Percentiles rank a stretch among this genome's conserved stretches.
Conservation (phyloP, 257 asterid genomes). For the Linaria vulgaris region DNA sequence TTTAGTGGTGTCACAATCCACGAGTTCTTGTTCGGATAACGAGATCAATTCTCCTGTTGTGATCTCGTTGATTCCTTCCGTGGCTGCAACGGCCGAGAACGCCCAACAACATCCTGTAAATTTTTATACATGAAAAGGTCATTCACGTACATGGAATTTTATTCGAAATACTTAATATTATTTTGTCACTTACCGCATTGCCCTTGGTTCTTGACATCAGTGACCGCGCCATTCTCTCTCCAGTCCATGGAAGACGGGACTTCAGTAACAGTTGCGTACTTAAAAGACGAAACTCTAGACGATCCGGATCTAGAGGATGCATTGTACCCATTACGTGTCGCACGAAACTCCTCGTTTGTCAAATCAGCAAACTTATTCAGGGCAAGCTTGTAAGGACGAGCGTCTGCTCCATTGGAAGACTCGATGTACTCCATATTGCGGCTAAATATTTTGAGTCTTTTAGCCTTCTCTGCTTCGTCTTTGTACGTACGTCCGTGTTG, state of each 20-base stretch:
- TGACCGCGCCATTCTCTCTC: slow-evolving; percentile 1
- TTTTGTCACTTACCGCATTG: neutral
- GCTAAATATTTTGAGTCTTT: neutral
- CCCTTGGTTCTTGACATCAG: neutral
- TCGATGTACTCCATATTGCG: neutral
- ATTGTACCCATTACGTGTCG: neutral
- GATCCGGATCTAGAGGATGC: neutral
- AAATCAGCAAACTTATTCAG: slow-evolving; percentile 4
- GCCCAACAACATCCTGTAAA: slow-evolving; percentile 9
- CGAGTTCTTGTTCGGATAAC: slow-evolving; percentile 17
- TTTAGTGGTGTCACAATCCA: neutral
- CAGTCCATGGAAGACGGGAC: neutral
- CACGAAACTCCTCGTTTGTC: neutral
- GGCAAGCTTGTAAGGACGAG: neutral
- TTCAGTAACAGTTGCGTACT: neutral
- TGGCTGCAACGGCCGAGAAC: slow-evolving; percentile 11
- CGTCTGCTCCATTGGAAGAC: neutral
- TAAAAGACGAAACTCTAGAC: neutral
- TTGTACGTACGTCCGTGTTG: neutral
- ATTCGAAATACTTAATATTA: neutral
- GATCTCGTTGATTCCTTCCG: neutral
- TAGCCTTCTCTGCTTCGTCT: neutral
- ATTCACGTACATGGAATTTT: too few species aligned
- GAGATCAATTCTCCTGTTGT: slow-evolving; percentile 1
- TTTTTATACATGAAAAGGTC: neutral